Evolutionary conservation across 1,139 yeast genomes (phyloP).

Genomic region (Geotrichum siamense): DNA sequence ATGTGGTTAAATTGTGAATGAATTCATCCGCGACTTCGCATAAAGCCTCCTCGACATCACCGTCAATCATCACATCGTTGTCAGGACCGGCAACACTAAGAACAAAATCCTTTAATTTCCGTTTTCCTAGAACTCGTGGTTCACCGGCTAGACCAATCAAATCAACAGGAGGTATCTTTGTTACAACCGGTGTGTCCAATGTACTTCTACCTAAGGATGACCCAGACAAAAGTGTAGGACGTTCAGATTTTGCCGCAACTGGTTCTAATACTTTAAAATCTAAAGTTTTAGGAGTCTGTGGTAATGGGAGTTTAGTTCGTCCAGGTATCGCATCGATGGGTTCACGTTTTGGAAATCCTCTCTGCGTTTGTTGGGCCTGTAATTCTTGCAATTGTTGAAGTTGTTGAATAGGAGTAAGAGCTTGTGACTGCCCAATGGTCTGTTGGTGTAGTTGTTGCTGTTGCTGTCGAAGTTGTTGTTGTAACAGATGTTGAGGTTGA

Average conservation of each 20-base stretch:
- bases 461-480: constrained; percentile 15
- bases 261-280: constrained; percentile 59
- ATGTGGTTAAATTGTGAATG: constrained; percentile 82
- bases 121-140: constrained; percentile 78
- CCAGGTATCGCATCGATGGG: constrained; percentile 26
- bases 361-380: not conserved
- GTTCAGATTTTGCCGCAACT: constrained; percentile 51
- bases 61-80: constrained; percentile 55
- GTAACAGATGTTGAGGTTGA: constrained; percentile 20
- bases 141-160: constrained; percentile 48
- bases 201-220: constrained; percentile 61
- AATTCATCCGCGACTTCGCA: constrained; percentile 94
- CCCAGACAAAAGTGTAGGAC: constrained; percentile 88
- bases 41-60: constrained; percentile 88
- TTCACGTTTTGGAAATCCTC: constrained; percentile 20
- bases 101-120: constrained; percentile 74
- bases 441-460: constrained; percentile 20
- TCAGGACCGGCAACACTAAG: constrained; percentile 82
- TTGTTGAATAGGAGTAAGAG: constrained; percentile 8
- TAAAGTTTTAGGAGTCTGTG: constrained; percentile 65
- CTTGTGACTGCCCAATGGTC: constrained; percentile 1
- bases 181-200: constrained; percentile 66
- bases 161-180: constrained; percentile 75
- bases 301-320: constrained; percentile 41
- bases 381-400: not conserved